Base-by-base conservation (phyloP, 75 land plant species). In the Pinus tabuliformis region DNA sequence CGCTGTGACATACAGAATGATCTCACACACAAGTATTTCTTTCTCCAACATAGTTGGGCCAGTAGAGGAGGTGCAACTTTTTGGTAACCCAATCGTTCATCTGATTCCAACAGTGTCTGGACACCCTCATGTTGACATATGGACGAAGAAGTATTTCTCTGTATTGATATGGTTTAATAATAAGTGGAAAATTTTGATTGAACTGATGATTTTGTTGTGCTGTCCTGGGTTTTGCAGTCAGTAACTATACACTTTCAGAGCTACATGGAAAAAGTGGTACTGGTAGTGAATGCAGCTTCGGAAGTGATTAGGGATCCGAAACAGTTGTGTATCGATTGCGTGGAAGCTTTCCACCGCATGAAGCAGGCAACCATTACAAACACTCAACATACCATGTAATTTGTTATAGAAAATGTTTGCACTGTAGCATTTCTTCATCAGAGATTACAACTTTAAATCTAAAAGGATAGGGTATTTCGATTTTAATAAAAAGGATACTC, bases 21-120 rank as follows among this genome's bases (percentile, higher is more conserved):
- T 86, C 5, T 36, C 70, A 5, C 83, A 93, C 81, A 87, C 93
- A 14, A 91, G 91, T 6, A 72, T 95, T 62, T 76, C 93, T 6
- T 80, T 87, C 56, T 95, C 98, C 14, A 95, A 90, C 59, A 74
- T 95, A 20, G 78, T 88, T 58, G 98, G 98, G 14, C 96, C 98
- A 4, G n/a, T 28, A 0, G 96, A 95, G 65, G 87, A 89, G 42
- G 76, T 95, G 8, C 74, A 78, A 57, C 87, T 93, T 59, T 78
- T 60, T 78, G 96, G 90, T 24, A 84, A 90, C 74, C 88, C 85
- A 13, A 79, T 95, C 12, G 62, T 81, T 42, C 81, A 77, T 70
- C 77, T 95, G 57, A 87, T 90, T 73, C 91, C 96, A 0, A 81
- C 76, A 24, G 87, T 83, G 1, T 78, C 82, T 58, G 90, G 92